These are phyloP conservation scores for Arabidopsis arenosa DNA, from an alignment of 345 rosid species.

Conservation along the genomic window DNA sequence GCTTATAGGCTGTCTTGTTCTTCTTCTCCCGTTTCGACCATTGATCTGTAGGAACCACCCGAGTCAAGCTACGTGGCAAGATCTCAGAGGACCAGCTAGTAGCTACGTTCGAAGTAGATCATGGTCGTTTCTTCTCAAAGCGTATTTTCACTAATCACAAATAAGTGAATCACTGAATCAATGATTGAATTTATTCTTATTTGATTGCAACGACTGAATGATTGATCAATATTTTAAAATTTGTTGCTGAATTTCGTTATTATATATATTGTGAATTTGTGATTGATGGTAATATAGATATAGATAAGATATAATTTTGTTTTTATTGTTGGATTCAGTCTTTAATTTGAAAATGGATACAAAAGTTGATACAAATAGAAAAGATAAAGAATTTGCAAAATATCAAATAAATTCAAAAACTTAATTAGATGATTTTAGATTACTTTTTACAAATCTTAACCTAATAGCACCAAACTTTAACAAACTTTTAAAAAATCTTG, in stretches of 20 bases:
- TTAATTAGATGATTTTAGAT: too few species aligned
- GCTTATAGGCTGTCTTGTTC: neutral
- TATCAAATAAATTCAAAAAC: too few species aligned
- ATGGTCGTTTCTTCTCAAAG: constrained; percentile 10
- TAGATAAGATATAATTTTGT: neutral
- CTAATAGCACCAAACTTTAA: too few species aligned
- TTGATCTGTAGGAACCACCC: neutral
- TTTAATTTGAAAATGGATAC: too few species aligned
- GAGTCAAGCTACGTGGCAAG: constrained; percentile 7
- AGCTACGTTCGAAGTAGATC: constrained; percentile 6
- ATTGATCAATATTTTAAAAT: neutral
- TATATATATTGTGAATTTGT: neutral
- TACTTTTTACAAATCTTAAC: too few species aligned
- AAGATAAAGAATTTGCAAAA: too few species aligned
- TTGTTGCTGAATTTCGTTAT: neutral
- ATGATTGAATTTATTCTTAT: constrained; percentile 12
- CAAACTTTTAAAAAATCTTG: too few species aligned
- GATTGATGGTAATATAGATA: neutral
- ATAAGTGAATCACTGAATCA: neutral
- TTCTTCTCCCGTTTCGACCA: neutral
- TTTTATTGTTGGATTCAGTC: neutral
- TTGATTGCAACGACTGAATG: neutral
- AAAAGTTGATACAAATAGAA: too few species aligned
- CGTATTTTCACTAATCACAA: constrained; percentile 4
- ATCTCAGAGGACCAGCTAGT: neutral